These are phyloP conservation scores for Fusarium tanahbumbuense DNA, from an alignment of 2,329 filamentous ascomycete species.

Conservation along the genomic window DNA sequence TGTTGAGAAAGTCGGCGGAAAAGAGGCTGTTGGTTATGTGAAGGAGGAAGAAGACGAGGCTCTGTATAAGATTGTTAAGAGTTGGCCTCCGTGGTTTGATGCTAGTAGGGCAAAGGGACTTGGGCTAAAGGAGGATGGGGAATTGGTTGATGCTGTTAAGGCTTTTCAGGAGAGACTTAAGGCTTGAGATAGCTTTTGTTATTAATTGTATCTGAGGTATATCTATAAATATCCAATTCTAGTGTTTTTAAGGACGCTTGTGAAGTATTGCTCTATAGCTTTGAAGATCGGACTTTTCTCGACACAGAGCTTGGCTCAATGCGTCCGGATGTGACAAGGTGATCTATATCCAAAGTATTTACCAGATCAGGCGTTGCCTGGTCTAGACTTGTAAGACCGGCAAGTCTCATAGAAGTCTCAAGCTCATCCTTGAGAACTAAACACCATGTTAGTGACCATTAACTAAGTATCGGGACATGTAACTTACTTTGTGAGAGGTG, in stretches of 20 bases:
- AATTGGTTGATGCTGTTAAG: conserved; percentile 49
- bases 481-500: conserved; percentile 67
- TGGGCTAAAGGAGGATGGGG: conserved; percentile 61
- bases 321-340: conserved; percentile 44
- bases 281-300: conserved; percentile 14
- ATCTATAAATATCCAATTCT: background rate
- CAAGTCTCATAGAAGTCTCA: conserved; percentile 48
- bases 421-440: conserved; percentile 50
- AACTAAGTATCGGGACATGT: no score
- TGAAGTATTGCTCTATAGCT: conserved; percentile 18
- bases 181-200: background rate
- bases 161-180: conserved; percentile 43
- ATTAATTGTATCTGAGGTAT: background rate
- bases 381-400: conserved; percentile 46
- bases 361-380: conserved; percentile 46
- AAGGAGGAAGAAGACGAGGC: conserved; percentile 60
- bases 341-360: conserved; percentile 49
- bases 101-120: conserved; percentile 63
- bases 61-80: conserved; percentile 62
- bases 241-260: background rate
- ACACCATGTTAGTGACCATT: no score
- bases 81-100: conserved; percentile 66
- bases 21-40: conserved; percentile 57
- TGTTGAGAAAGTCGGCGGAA: conserved; percentile 60
- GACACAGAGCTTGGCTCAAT: conserved; percentile 14